Evolutionary conservation across 2,329 filamentous ascomycete species (phyloP).

Genomic region (Madurella fahalii): DNA sequence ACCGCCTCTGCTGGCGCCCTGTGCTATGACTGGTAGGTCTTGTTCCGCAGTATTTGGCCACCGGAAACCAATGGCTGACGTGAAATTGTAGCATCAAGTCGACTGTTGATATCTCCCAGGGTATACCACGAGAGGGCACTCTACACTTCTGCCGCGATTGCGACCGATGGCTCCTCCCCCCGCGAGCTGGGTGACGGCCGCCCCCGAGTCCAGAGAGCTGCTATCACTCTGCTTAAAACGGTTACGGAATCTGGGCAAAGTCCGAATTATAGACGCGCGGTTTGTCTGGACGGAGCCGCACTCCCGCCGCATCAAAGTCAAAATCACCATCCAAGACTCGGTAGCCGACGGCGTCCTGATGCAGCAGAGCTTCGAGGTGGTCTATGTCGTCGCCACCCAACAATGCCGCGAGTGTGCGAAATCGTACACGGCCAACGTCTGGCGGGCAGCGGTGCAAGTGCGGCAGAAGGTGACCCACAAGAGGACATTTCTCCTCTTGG

Average conservation of each 20-base stretch:
- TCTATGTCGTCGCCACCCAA: conserved; percentile 84
- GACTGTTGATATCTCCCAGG: conserved; percentile 86
- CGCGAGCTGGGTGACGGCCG: conserved; percentile 76
- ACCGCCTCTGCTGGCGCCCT: conserved; percentile 80
- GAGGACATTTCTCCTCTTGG: conserved; percentile 66
- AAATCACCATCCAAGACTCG: conserved; percentile 82
- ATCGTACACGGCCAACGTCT: conserved; percentile 94
- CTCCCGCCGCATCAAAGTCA: conserved; percentile 85
- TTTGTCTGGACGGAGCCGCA: conserved; percentile 99
- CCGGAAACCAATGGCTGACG: neutral
- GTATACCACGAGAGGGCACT: conserved; percentile 84
- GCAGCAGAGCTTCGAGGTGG: conserved; percentile 93
- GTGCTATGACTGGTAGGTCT: conserved; percentile 73
- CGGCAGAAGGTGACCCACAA: conserved; percentile 97
- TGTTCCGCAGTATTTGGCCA: neutral
- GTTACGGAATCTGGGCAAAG: conserved; percentile 78
- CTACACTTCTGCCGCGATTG: conserved; percentile 92
- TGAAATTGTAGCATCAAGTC: conserved; percentile 60
- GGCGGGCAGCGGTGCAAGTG: conserved; percentile 90
- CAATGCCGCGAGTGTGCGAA: conserved; percentile 95
- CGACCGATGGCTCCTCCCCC: conserved; percentile 92
- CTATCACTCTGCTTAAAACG: conserved; percentile 88
- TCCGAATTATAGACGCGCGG: conserved; percentile 89
- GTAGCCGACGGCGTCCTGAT: conserved; percentile 63
- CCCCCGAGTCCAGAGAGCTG: conserved; percentile 85